Evolutionary conservation across 2,329 filamentous ascomycete species (phyloP), one percentile per base, ranked within the genome.

Genomic region (Hypomyces rosellus): DNA sequence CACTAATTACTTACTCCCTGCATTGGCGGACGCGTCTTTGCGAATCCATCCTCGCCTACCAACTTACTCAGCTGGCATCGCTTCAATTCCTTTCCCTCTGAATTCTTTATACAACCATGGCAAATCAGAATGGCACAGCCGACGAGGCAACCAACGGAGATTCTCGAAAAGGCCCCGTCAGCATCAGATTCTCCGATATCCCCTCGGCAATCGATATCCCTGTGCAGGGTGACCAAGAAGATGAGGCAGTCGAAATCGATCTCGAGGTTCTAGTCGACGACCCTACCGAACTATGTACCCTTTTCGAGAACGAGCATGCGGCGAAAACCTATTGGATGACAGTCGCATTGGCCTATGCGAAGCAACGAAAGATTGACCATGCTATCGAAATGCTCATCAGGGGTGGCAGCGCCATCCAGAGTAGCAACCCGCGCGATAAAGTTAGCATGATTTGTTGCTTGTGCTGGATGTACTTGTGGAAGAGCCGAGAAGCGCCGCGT

Each of bases 301-400:
- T 99, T 46, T 83, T 99, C 56, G 92, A 99, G 72, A 95, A 93
- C 63, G 95, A 99, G 69, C 84, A 86, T 63, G 91, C 90, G 14
- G 86, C 89, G 36, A 90, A 92, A 62, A 89, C 85, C 47, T 95
- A 95, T 60, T 99, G 95, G 95, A 92, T 99, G 77, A 92, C 89
- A n/a, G 93, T 97, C 58, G 88, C 95, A 39, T 78, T 97, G 52
- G 92, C 92, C 44, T 99, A 99, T 65, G 92, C 93, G 38, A 99
- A 97, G 73, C 89, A 96, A 72, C 85, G 86, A 64, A 95, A 95
- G 72, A 82, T 93, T 55, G 91, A 96, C 64, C 88, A 93, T 71
- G 82, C 82, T 51, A 85, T 86, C 60, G 82, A 86, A 67, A 84
- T 85, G 74, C 73, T 86, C 58, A 82, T 84, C 45, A 86, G 88